Conservation (phyloP, 2,329 filamentous ascomycete species). For the Purpureocillium takamizusanense region DNA sequence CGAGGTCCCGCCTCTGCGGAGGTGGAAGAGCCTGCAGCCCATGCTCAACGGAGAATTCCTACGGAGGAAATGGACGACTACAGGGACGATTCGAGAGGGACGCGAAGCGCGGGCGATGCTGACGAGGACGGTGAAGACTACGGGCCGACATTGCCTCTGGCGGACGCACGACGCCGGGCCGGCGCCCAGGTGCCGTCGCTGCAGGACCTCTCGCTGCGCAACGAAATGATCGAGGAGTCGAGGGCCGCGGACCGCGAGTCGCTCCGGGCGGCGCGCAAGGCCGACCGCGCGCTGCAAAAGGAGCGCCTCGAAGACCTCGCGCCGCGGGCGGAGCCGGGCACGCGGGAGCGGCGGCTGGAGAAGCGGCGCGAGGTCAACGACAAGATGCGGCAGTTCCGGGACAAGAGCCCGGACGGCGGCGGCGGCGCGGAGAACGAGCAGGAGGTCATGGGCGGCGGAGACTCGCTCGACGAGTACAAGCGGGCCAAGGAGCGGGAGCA, state of each 20-base stretch:
- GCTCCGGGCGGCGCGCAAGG: slow-evolving; percentile 51
- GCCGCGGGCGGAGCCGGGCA: slow-evolving; percentile 75
- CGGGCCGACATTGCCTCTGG: slow-evolving; percentile 26
- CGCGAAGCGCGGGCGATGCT: slow-evolving; percentile 1
- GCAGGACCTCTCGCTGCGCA: slow-evolving; percentile 61
- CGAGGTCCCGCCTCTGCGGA: too few species aligned
- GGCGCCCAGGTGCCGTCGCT: slow-evolving; percentile 60
- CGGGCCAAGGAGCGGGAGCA: slow-evolving; percentile 55
- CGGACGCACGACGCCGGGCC: slow-evolving; percentile 15
- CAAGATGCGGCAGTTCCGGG: slow-evolving; percentile 63
- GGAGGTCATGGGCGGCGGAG: slow-evolving; percentile 69
- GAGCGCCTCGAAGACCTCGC: slow-evolving; percentile 70
- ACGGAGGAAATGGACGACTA: slow-evolving; percentile 5
- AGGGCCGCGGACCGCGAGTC: slow-evolving; percentile 40
- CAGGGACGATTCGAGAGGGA: background rate
- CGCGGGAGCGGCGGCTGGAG: slow-evolving; percentile 75
- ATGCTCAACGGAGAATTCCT: too few species aligned
- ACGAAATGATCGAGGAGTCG: slow-evolving; percentile 41
- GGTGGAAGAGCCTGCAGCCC: too few species aligned
- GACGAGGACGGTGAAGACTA: slow-evolving; percentile 38
- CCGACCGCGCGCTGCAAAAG: slow-evolving; percentile 58
- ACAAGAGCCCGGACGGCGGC: slow-evolving; percentile 52
- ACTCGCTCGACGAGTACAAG: slow-evolving; percentile 59
- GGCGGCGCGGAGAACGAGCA: slow-evolving; percentile 43
- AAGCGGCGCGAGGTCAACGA: slow-evolving; percentile 69